These are phyloP conservation scores for Alternaria rosae DNA, from an alignment of 2,329 filamentous ascomycete species.

Conservation along the genomic window DNA sequence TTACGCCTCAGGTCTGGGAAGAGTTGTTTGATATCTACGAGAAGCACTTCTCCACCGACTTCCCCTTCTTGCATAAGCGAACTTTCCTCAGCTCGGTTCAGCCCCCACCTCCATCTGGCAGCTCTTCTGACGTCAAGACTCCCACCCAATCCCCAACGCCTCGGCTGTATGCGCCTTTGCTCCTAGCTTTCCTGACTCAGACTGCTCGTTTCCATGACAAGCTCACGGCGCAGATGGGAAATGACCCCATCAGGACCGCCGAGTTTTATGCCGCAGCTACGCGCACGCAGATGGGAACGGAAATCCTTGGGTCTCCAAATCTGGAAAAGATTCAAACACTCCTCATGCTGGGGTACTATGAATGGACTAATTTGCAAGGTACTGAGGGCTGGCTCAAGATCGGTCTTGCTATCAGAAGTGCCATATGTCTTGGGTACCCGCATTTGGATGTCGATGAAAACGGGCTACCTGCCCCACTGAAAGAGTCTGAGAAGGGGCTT, in stretches of 20 bases:
- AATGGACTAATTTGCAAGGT: constrained; percentile 72
- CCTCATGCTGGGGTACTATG: constrained; percentile 74
- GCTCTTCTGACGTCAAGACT: constrained; percentile 18
- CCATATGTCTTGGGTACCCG: constrained; percentile 52
- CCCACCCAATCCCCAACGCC: constrained; percentile 33
- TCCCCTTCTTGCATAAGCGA: constrained; percentile 74
- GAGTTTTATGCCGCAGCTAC: constrained; percentile 71
- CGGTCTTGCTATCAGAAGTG: constrained; percentile 66
- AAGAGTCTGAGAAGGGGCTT: constrained; percentile 13
- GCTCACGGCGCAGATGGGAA: constrained; percentile 42
- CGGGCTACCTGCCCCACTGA: constrained; percentile 18
- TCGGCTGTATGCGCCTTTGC: constrained; percentile 63
- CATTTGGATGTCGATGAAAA: constrained; percentile 37
- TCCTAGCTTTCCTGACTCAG: constrained; percentile 72
- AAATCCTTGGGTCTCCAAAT: constrained; percentile 52
- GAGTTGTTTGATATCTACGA: constrained; percentile 75
- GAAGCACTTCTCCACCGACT: constrained; percentile 73
- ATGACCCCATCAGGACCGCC: constrained; percentile 49
- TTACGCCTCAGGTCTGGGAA: constrained; percentile 72
- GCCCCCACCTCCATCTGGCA: constrained; percentile 42
- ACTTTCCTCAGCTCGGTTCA: constrained; percentile 60
- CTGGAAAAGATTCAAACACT: constrained; percentile 72
- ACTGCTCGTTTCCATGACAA: constrained; percentile 72
- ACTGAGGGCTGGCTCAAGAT: constrained; percentile 71
- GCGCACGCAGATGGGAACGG: constrained; percentile 53